Evolutionary conservation across 176 grass and related monocot species (phyloP).

Genomic region (Eragrostis curvula): DNA sequence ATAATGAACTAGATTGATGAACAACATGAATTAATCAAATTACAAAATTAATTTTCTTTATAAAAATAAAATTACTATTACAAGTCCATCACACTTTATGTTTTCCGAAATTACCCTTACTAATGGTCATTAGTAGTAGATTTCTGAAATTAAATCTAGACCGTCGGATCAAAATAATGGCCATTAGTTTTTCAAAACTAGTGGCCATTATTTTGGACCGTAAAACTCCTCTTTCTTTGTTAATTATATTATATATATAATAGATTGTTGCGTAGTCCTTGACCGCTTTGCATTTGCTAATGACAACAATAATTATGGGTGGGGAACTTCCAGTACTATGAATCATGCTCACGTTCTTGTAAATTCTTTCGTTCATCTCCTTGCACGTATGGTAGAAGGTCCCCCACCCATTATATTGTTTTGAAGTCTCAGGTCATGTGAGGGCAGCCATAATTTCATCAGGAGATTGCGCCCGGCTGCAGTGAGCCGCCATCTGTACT

Average conservation of each 20-base stretch:
- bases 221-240: too few relatives aligned
- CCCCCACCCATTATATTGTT: background rate
- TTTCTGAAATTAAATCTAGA: too few relatives aligned
- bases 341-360: background rate
- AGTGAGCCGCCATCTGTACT: background rate
- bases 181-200: too few relatives aligned
- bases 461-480: background rate
- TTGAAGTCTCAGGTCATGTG: background rate
- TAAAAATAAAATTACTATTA: too few relatives aligned
- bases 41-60: too few relatives aligned
- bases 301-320: background rate
- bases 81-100: too few relatives aligned
- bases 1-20: too few relatives aligned
- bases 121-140: too few relatives aligned
- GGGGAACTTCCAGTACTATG: background rate
- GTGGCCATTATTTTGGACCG: too few relatives aligned
- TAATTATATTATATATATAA: background rate
- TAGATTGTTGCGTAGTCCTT: background rate
- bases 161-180: too few relatives aligned
- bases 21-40: too few relatives aligned
- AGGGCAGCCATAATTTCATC: constrained; percentile 17
- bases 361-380: background rate
- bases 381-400: background rate
- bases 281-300: background rate
- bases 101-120: too few relatives aligned